phyloP scores from a whole-genome alignment of 2,329 filamentous ascomycete species.

The Colletotrichum tofieldiae region DNA sequence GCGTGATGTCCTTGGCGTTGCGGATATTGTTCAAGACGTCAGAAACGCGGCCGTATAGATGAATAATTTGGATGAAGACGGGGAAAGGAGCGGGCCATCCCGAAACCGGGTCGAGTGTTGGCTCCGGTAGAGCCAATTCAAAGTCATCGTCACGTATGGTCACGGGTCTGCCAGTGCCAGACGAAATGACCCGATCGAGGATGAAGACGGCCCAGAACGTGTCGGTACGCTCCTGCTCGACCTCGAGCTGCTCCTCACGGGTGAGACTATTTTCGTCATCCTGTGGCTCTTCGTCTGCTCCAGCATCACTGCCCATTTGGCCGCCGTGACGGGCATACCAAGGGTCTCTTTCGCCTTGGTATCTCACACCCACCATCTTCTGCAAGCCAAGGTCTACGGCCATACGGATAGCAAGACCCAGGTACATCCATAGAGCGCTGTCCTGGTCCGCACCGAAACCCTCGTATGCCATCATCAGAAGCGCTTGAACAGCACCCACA shows the following conservation, averaged over 20 bases:
- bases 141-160: conserved; percentile 89
- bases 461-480: conserved; percentile 87
- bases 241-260: conserved; percentile 71
- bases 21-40: conserved; percentile 88
- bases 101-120: conserved; percentile 67
- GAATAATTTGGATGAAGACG: conserved; percentile 85
- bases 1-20: conserved; percentile 80
- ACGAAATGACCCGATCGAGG: conserved; percentile 89
- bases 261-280: conserved; percentile 60
- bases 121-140: conserved; percentile 79
- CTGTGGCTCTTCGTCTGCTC: conserved; percentile 52
- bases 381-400: conserved; percentile 86
- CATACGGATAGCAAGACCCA: conserved; percentile 89
- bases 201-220: conserved; percentile 95
- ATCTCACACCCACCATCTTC: conserved; percentile 82
- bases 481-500: conserved; percentile 87
- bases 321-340: conserved; percentile 64
- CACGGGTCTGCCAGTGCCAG: conserved; percentile 86
- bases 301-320: conserved; percentile 51
- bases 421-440: conserved; percentile 94
- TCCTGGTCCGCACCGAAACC: conserved; percentile 91
- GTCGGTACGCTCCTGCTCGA: conserved; percentile 87
- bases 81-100: conserved; percentile 86
- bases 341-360: conserved; percentile 69
- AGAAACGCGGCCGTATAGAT: conserved; percentile 87